Evolutionary conservation across 2,329 filamentous ascomycete genomes (phyloP), one percentile per base, ranked within the genome.

Genomic region (Fusarium floridanum): DNA sequence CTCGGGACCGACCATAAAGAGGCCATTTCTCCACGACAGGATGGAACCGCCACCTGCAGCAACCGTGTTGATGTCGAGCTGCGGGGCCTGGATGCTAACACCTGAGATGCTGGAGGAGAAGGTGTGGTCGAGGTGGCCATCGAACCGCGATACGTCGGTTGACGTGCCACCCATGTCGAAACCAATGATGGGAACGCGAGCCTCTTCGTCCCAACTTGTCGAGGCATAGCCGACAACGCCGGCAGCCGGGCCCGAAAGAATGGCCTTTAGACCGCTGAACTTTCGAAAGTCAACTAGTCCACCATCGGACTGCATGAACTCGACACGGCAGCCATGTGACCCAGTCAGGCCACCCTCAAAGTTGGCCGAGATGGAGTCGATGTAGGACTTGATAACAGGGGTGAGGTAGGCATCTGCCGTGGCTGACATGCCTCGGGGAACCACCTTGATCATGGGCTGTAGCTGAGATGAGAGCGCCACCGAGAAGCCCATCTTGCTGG

Each of bases 21-120:
- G 84, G 0, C 92, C 92, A 69, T 94, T 94, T 68, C 88, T 89
- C 87, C 91, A 94, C 77, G 91, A 92, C 0, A 95, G 84, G 17
- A 91, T 86, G 1, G 90, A 92, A n/a, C 92, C 92, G 70, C 93
- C 93, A 20, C 93, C 93, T 8, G 93, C 92, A 27, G 93, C 93
- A 6, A 95, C 93, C 63, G 94, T 96, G 80, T 94, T 94, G 80
- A 96, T 95, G 76, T 95, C 93, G 2, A 95, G 87, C 79, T 95
- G 93, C 0, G 94, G 93, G 1, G 91, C 92, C 72, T 95, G 93
- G 12, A 95, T 94, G 2, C 92, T 92, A 2, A 95, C 91, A 14
- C 93, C 94, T 0, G 94, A 93, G 0, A 92, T 95, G 0, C 92
- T 94, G 0, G 92, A 94, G 78, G 95, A 93, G 70, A 95, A 94